Percentiles rank a stretch among this genome's conserved stretches.
phyloP scores from a whole-genome alignment of 2,329 filamentous ascomycete genomes.

The Diaporthe eres region DNA sequence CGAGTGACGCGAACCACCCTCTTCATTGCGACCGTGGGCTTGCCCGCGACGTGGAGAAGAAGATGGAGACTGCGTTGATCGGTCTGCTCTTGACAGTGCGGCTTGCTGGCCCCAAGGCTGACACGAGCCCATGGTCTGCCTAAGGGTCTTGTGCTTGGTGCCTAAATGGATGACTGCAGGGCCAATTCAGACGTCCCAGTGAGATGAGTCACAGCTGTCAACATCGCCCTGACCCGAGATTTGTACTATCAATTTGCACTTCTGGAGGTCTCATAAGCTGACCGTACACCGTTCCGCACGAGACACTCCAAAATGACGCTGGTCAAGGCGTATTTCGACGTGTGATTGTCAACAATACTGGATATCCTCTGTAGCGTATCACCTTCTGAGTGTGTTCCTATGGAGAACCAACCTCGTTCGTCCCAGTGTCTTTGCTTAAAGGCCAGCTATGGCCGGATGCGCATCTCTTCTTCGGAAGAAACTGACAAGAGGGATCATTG shows the following conservation, averaged over 20 bases:
- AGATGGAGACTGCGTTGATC: no score
- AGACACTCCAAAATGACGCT: not conserved
- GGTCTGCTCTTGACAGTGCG: not conserved
- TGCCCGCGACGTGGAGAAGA: constrained; percentile 71
- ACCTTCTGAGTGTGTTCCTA: not conserved
- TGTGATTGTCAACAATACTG: not conserved
- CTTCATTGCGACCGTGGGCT: constrained; percentile 72
- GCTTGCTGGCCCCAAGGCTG: not conserved
- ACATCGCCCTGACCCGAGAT: not conserved
- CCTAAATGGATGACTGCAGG: not conserved
- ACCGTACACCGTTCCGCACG: no score
- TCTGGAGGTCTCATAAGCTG: no score
- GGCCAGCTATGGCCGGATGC: not conserved
- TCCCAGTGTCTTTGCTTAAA: not conserved
- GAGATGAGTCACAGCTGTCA: not conserved
- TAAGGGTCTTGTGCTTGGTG: not conserved
- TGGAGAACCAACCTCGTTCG: not conserved
- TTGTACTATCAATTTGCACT: not conserved
- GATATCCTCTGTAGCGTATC: not conserved
- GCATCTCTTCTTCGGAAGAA: not conserved
- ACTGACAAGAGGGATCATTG: no score
- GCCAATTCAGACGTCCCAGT: not conserved
- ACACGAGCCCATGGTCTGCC: not conserved
- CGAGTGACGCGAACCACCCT: constrained; percentile 75
- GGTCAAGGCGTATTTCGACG: not conserved